Evolutionary conservation across 768 basidiomycete species (phyloP), one percentile per base, ranked within the genome.

Genomic region (Leccinum subtestaceum): DNA sequence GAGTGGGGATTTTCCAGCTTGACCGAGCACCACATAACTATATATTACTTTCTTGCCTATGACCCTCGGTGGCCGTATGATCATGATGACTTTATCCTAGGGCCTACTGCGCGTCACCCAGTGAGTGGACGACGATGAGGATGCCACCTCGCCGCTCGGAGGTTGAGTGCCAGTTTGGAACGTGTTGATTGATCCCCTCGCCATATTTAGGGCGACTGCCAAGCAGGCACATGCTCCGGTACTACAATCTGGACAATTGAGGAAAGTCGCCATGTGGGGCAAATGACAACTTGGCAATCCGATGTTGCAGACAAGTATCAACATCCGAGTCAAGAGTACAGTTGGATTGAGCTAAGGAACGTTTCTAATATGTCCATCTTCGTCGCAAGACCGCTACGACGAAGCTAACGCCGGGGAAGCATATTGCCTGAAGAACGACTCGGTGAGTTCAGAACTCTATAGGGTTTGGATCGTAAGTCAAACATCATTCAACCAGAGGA

Each of bases 271-370:
- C 56, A 53, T 63, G 54, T 38, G 45, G 36, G 54, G 58, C 32
- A 50, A 65, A 49, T 49, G 56, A 52, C 29, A 49, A 58, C 63
- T 62, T 55, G 56, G 53, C 47, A 60, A 61, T 31, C 50, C 52
- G 43, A 55, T 34, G 36, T 38, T 45, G 60, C 40, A 51, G 27
- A 46, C 48, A 40, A 47, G n/a, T 40, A 52, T 43, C 46, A 29
- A 51, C 49, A 40, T 2, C 23, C 23, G 23, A 23, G 23, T 51
- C 40, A 50, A 46, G 40, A 53, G 46, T 70, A 67, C 57, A 67
- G 45, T 45, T 34, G n/a, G 49, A 61, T 43, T 1, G 40, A 40
- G 48, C 58, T 50, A 62, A 52, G 29, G 29, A 51, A 56, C 13
- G n/a, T 51, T 29, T 66, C 54, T 59, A 59, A 43, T 52, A 53